Base-by-base conservation (phyloP, 1,284 basidiomycete genomes). In the Naganishia albida region DNA sequence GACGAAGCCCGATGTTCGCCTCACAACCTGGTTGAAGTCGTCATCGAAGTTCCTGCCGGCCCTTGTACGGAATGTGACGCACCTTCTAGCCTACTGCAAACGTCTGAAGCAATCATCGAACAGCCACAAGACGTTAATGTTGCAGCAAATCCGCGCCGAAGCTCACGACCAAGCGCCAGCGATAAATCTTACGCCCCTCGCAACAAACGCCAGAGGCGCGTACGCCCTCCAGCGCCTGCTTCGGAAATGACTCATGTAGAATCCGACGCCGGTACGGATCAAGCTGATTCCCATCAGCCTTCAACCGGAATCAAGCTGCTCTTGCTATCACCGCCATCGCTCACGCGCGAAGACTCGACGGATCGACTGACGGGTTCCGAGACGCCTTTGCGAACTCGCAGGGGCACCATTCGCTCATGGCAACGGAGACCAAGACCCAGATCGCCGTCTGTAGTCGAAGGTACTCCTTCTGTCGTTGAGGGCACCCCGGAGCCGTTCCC, bases 401-500 rank as follows among this genome's bases (percentile, higher is more conserved):
- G 34, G 34, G 34, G 34, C 34, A 34, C 34, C 10, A 34, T 34
- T 34, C 34, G 34, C 34, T 34, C 34, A 34, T 10, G 34, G 34
- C 42, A 20, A 43, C 42, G 42, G 46, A 48, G 23, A 7, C 46
- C n/a, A 3, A 48, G 18, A 34, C 34, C 23, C 34, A 60, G 57
- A 42, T 60, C 57, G 23, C 57, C 57, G 15, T 60, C 57, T 40
- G 57, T 56, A 13, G 34, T 34, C 34, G 34, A 34, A 10, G 34
- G 34, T 10, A 34, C 34, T 34, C 54, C 54, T 13, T 60, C 57
- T 40, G 57, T 60, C 4, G 46, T 60, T 13, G 46, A 60, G 39
- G 57, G 57, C 16, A 60, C 57, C 16, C 57, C 57, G 46, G 57
- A 60, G 39, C 57, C 57, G 28, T 6, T 34, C 6, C 34, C 10